Evolutionary conservation across 2,329 filamentous ascomycete genomes (phyloP).

Genomic region (Stagonosporopsis chrysanthemi): DNA sequence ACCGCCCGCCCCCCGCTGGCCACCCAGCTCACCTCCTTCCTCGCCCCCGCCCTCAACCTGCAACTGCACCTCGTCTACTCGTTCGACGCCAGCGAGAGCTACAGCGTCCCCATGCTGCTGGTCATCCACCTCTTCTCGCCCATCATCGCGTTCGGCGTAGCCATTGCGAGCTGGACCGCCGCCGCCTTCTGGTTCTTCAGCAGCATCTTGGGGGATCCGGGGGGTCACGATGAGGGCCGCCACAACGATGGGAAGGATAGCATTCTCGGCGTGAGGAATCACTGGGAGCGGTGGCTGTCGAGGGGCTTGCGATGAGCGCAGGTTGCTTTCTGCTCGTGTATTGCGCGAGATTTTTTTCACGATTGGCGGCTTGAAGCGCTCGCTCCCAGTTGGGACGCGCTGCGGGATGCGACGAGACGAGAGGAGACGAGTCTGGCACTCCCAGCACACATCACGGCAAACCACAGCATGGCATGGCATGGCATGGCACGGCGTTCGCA

Average conservation of each 20-base stretch:
- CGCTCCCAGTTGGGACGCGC: slow-evolving; percentile 3
- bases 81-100: slow-evolving; percentile 47
- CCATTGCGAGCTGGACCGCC: slow-evolving; percentile 65
- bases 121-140: slow-evolving; percentile 64
- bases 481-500: no score
- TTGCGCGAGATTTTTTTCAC: not conserved
- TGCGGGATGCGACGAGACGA: no score
- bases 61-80: slow-evolving; percentile 59
- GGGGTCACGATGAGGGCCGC: slow-evolving; percentile 59
- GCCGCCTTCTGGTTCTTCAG: slow-evolving; percentile 70
- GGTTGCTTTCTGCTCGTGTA: no score
- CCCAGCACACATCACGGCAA: no score
- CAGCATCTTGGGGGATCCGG: slow-evolving; percentile 68
- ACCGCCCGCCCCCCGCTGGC: slow-evolving; percentile 57
- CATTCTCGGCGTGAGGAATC: slow-evolving; percentile 64
- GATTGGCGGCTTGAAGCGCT: slow-evolving; percentile 6
- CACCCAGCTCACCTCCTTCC: slow-evolving; percentile 59
- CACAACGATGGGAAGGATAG: slow-evolving; percentile 68
- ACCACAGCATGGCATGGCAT: not conserved
- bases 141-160: slow-evolving; percentile 63
- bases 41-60: slow-evolving; percentile 62
- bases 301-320: slow-evolving; percentile 49
- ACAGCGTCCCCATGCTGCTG: slow-evolving; percentile 55
- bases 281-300: slow-evolving; percentile 67
- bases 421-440: no score